Percentiles rank a stretch among this genome's conserved stretches.
Evolutionary conservation across 2,329 filamentous ascomycete genomes (phyloP).

Genomic region (Canariomyces notabilis): DNA sequence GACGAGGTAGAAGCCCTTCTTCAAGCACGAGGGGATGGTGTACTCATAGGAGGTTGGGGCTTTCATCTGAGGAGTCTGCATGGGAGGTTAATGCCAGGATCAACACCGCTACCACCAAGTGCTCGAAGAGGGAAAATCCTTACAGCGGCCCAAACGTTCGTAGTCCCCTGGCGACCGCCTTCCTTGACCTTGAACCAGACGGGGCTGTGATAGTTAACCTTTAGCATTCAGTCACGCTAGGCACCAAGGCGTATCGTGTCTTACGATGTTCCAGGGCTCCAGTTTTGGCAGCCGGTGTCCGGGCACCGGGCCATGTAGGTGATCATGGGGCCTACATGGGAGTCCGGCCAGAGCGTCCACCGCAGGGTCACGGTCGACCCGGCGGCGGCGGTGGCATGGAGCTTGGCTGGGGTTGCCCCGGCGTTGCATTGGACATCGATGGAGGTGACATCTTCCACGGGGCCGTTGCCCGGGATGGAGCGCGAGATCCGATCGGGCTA

Average conservation of each 20-base stretch:
- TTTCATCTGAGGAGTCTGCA: slow-evolving; percentile 39
- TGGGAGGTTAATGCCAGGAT: neutral
- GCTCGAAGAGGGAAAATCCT: slow-evolving; percentile 17
- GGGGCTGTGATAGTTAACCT: slow-evolving; percentile 25
- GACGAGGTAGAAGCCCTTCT: slow-evolving; percentile 52
- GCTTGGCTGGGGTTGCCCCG: slow-evolving; percentile 46
- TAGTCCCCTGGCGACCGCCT: slow-evolving; percentile 44
- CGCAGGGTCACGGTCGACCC: slow-evolving; percentile 48
- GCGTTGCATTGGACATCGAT: slow-evolving; percentile 51
- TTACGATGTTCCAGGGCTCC: slow-evolving; percentile 40
- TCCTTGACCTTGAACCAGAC: slow-evolving; percentile 56
- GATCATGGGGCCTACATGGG: slow-evolving; percentile 49
- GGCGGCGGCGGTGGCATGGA: slow-evolving; percentile 49
- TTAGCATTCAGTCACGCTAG: slow-evolving; percentile 12
- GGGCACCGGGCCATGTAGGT: slow-evolving; percentile 59
- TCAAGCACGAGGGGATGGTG: slow-evolving; percentile 50
- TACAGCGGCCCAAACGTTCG: slow-evolving; percentile 43
- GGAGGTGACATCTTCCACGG: slow-evolving; percentile 47
- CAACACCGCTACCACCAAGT: too few species aligned
- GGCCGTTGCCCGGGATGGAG: slow-evolving; percentile 53
- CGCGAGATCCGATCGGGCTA: slow-evolving; percentile 51
- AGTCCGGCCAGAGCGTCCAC: slow-evolving; percentile 50
- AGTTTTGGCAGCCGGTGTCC: slow-evolving; percentile 45
- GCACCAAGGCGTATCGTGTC: slow-evolving; percentile 7
- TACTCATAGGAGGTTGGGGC: slow-evolving; percentile 42